Percentiles rank a stretch among this genome's conserved stretches.
Conservation (phyloP, 1,139 yeast species). For the Protomyces arabidopsidicola region DNA sequence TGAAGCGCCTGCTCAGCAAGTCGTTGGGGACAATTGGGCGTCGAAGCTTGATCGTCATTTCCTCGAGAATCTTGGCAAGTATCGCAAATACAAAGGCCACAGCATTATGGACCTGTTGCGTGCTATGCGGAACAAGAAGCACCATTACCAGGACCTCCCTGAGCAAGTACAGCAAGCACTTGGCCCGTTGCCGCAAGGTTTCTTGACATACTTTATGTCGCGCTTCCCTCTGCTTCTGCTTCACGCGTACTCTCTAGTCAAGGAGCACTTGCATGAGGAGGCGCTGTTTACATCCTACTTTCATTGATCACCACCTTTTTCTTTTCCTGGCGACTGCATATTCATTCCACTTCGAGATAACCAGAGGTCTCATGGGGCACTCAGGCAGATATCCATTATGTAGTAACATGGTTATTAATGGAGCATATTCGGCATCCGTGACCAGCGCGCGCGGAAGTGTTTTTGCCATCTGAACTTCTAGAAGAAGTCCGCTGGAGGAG, state of each 20-base stretch:
- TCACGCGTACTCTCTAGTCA: constrained; percentile 64
- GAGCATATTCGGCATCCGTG: no score
- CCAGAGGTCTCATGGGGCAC: no score
- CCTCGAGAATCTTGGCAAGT: constrained; percentile 79
- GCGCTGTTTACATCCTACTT: constrained; percentile 16
- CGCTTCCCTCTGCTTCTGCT: constrained; percentile 75
- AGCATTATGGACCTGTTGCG: constrained; percentile 79
- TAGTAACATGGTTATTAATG: no score
- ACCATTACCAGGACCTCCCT: constrained; percentile 84
- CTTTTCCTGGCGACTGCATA: not conserved
- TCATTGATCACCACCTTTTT: not conserved
- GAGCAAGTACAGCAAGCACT: constrained; percentile 50
- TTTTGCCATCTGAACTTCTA: no score
- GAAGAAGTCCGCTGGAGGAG: no score
- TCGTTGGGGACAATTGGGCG: constrained; percentile 75
- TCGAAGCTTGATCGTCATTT: constrained; percentile 62
- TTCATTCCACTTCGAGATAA: not conserved
- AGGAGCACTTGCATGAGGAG: constrained; percentile 14
- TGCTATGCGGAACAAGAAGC: constrained; percentile 73
- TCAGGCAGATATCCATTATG: no score
- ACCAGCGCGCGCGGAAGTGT: no score
- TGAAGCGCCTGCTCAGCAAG: constrained; percentile 52
- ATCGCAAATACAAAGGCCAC: constrained; percentile 76
- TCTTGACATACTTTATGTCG: constrained; percentile 64
- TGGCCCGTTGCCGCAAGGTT: constrained; percentile 80